Conservation (phyloP, 495 filamentous ascomycete genomes). For the Aspergillus bridgeri region DNA sequence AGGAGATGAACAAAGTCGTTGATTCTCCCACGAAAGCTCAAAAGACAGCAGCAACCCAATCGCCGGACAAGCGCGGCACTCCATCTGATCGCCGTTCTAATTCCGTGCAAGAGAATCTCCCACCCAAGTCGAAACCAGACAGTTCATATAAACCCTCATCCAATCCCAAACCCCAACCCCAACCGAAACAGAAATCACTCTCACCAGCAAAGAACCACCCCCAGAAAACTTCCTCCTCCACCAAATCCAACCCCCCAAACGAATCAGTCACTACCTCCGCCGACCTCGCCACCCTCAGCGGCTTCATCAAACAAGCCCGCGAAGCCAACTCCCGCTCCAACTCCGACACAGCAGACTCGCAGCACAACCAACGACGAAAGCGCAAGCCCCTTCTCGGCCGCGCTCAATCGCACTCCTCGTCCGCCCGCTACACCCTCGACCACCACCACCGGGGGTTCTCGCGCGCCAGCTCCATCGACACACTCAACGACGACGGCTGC, state of each 20-base stretch:
- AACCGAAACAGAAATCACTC: background rate
- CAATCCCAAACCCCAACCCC: background rate
- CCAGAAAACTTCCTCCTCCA: constrained; percentile 23
- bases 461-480: constrained; percentile 53
- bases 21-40: background rate
- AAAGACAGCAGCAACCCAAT: background rate
- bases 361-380: constrained; percentile 19
- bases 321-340: constrained; percentile 33
- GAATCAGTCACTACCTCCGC: constrained; percentile 14
- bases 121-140: background rate
- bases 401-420: constrained; percentile 41
- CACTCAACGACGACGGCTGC: constrained; percentile 52
- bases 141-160: background rate
- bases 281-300: constrained; percentile 36
- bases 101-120: background rate
- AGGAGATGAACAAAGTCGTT: background rate
- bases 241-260: constrained; percentile 22
- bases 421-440: constrained; percentile 15
- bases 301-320: constrained; percentile 41
- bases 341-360: constrained; percentile 15
- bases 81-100: background rate
- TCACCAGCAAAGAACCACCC: background rate
- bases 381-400: constrained; percentile 49
- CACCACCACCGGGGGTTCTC: constrained; percentile 23
- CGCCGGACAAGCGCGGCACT: background rate